phyloP scores from a whole-genome alignment of 2,329 filamentous ascomycete species.

The Metarhizium humberi region DNA sequence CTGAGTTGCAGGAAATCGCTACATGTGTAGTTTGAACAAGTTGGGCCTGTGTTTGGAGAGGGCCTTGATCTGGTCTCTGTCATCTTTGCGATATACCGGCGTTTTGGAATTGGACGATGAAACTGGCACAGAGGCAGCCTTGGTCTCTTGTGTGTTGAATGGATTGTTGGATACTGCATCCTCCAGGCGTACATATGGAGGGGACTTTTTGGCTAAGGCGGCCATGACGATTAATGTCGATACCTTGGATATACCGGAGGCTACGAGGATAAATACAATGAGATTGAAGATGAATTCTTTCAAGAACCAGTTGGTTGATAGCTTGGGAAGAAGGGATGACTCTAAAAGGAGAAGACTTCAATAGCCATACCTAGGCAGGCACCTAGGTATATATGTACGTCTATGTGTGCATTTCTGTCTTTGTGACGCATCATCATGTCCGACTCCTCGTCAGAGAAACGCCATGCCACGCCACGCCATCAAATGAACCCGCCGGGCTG shows the following conservation, averaged over 20 bases:
- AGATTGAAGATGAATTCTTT: not conserved
- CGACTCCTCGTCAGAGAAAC: too few relatives aligned
- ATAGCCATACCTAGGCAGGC: too few relatives aligned
- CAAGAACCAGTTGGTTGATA: not conserved
- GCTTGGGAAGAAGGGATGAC: too few relatives aligned
- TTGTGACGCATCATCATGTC: too few relatives aligned
- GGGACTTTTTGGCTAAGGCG: not conserved
- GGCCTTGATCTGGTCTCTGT: not conserved
- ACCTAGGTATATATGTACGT: too few relatives aligned
- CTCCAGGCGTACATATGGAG: not conserved
- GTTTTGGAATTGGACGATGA: not conserved
- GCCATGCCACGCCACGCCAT: too few relatives aligned
- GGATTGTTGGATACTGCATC: not conserved
- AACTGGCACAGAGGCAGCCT: not conserved
- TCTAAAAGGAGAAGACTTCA: too few relatives aligned
- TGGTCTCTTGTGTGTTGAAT: not conserved
- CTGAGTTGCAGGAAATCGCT: slow-evolving; percentile 11
- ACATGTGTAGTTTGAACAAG: not conserved
- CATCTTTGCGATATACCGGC: not conserved
- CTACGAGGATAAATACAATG: not conserved
- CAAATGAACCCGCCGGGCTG: too few relatives aligned
- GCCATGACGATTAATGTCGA: slow-evolving; percentile 2
- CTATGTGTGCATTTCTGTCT: too few relatives aligned
- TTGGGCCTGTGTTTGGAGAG: not conserved
- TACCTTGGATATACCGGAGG: not conserved